Evolutionary conservation across 257 asterid genomes (phyloP), one percentile per base, ranked within the genome.

Genomic region (Nicotiana tomentosiformis): DNA sequence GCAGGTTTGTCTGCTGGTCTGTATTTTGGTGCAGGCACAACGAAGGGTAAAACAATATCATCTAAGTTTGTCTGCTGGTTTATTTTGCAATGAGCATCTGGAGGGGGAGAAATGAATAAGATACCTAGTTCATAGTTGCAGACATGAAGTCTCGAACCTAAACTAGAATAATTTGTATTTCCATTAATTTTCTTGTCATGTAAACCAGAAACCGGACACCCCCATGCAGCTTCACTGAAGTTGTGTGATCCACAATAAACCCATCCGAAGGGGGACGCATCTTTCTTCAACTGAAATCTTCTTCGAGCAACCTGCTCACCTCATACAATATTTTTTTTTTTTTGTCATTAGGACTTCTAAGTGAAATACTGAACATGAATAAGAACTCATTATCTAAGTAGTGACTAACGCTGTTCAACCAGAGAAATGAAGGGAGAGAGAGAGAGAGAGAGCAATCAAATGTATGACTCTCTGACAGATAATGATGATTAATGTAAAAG

Each of bases 201-300:
- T 23, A 68, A 43, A 57, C 78, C 85, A 67, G 93, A 86, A 33
- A 95, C 70, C 18, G 93, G 97, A 77, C 91, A 94, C 30, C 98
- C 98, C 98, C 98, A 93, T 65, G 98, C 98, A 23, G 98, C 98
- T 79, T 97, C 98, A 76, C 98, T 95, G 88, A 93, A 93, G 88
- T 93, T 95, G 88, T 93, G 98, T 1, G 98, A 95, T 35, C 98
- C 98, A 30, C 88, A 86, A 68, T 93, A 95, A 82, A 93, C 97
- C 97, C 98, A 95, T 35, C 98, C 98, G 2, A 88, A 93, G 76
- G 98, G 88, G 16, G 94, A 86, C 17, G 87, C 90, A 12, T 87
- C 92, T 66, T 77, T 82, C 78, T 82, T 88, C 10, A 89, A 86
- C 79, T 84, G 82, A 81, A 95, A 95, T 79, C 94, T 88, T 83